Evolutionary conservation across 164 flowering plant genomes (phyloP).

Genomic region (Sextonia rubra): DNA sequence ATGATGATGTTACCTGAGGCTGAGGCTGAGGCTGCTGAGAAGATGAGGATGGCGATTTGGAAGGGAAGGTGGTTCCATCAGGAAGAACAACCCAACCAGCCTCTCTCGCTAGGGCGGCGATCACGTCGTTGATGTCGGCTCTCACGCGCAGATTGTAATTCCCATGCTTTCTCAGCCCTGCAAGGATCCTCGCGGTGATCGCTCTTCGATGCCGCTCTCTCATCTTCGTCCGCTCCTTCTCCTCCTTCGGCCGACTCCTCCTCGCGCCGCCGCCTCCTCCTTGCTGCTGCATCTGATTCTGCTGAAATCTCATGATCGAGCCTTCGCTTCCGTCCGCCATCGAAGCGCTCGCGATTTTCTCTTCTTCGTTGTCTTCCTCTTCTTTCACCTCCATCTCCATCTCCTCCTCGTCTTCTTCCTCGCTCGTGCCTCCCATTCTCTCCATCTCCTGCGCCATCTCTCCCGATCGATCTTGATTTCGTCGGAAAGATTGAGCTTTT

Average conservation of each 20-base stretch:
- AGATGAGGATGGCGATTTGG: slow-evolving; percentile 31
- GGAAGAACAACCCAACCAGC: slow-evolving; percentile 99
- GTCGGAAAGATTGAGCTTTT: background rate
- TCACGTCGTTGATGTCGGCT: slow-evolving; percentile 98
- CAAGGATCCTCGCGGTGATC: slow-evolving; percentile 85
- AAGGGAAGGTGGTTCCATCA: slow-evolving; percentile 98
- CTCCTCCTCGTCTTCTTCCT: slow-evolving; percentile 82
- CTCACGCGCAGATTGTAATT: slow-evolving; percentile 94
- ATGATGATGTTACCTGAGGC: background rate
- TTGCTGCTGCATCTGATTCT: slow-evolving; percentile 17
- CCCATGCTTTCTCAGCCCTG: slow-evolving; percentile 93
- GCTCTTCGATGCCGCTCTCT: slow-evolving; percentile 91
- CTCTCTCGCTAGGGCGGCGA: slow-evolving; percentile 90
- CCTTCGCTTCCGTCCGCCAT: background rate
- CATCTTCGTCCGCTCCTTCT: slow-evolving; percentile 92
- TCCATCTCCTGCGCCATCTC: slow-evolving; percentile 13
- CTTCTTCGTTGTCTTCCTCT: slow-evolving; percentile 35
- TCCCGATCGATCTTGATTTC: background rate
- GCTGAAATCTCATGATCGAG: background rate
- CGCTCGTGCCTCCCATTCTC: slow-evolving; percentile 20
- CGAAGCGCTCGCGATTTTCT: background rate
- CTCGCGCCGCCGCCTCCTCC: slow-evolving; percentile 34
- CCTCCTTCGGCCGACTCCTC: slow-evolving; percentile 83
- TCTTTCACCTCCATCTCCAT: slow-evolving; percentile 75
- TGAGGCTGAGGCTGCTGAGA: background rate